phyloP scores from a whole-genome alignment of 2,329 filamentous ascomycete species.

The Aspergillus versicolor region DNA sequence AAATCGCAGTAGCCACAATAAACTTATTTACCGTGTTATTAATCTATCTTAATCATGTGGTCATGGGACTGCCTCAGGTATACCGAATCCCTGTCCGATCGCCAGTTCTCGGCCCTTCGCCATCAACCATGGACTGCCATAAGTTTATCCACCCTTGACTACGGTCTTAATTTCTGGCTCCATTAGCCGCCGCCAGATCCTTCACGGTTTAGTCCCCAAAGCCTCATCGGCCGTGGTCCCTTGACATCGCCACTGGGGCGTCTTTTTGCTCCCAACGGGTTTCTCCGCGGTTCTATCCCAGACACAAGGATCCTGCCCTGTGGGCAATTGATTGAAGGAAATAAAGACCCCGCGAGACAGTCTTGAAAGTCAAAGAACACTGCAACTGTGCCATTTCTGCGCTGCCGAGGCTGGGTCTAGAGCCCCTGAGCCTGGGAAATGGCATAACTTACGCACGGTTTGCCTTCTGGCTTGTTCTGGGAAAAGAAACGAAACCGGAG shows the following conservation, averaged over 20 bases:
- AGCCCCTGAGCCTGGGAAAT: constrained; percentile 3
- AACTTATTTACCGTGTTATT: no score
- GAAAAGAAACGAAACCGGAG: constrained; percentile 12
- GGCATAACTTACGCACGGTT: constrained; percentile 10
- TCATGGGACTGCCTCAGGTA: not conserved
- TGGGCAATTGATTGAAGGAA: not conserved
- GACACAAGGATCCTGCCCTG: not conserved
- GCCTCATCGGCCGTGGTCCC: not conserved
- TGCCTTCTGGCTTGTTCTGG: constrained; percentile 11
- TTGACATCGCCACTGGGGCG: not conserved
- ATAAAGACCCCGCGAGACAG: not conserved
- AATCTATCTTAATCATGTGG: no score
- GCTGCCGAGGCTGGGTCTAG: not conserved
- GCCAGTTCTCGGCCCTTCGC: not conserved
- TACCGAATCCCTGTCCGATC: not conserved
- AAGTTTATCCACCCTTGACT: not conserved
- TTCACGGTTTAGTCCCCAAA: not conserved
- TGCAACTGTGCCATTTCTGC: not conserved
- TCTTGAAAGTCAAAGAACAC: not conserved
- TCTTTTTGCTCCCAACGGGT: not conserved
- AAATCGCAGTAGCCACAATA: no score
- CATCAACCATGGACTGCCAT: not conserved
- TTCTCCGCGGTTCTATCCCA: not conserved
- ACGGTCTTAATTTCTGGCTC: not conserved
- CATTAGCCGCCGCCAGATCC: not conserved